Conservation (phyloP, 2,329 filamentous ascomycete species). For the Thermoascus crustaceus region DNA sequence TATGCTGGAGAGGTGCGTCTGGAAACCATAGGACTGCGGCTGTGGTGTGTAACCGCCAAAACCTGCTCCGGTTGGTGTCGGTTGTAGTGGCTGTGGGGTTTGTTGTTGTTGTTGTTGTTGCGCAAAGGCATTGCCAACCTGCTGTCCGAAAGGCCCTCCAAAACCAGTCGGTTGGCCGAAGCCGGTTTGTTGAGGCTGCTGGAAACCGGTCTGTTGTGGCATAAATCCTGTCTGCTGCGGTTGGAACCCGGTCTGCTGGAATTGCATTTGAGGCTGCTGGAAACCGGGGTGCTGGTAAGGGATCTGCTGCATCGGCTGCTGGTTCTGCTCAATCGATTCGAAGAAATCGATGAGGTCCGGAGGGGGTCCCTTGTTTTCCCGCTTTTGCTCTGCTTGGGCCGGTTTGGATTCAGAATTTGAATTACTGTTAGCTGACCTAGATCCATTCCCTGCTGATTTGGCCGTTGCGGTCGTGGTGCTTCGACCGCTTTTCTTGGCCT, state of each 20-base stretch:
- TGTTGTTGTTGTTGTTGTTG: slow-evolving; percentile 22
- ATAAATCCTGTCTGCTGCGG: slow-evolving; percentile 25
- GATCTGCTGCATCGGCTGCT: slow-evolving; percentile 26
- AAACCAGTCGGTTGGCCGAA: slow-evolving; percentile 19
- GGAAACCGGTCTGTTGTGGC: slow-evolving; percentile 32
- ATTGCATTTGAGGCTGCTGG: slow-evolving; percentile 23
- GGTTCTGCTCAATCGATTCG: slow-evolving; percentile 83
- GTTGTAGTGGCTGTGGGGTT: slow-evolving; percentile 45
- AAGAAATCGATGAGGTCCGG: slow-evolving; percentile 91
- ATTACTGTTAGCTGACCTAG: slow-evolving; percentile 22
- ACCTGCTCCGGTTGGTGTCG: slow-evolving; percentile 63
- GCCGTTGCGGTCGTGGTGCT: slow-evolving; percentile 28
- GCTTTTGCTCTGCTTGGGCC: slow-evolving; percentile 21
- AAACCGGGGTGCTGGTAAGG: slow-evolving; percentile 14
- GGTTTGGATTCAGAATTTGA: slow-evolving; percentile 15
- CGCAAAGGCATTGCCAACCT: slow-evolving; percentile 30
- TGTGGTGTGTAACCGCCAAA: slow-evolving; percentile 74
- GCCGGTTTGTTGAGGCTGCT: slow-evolving; percentile 29
- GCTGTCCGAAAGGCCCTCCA: slow-evolving; percentile 17
- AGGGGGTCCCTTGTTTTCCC: slow-evolving; percentile 30
- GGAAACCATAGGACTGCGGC: slow-evolving; percentile 50
- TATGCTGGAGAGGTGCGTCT: slow-evolving; percentile 37
- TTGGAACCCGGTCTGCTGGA: slow-evolving; percentile 24
- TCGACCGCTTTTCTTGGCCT: slow-evolving; percentile 54
- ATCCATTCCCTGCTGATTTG: slow-evolving; percentile 16